Base-by-base conservation (phyloP, 805 yeast genomes). In the Spencermartinsiella europaea region DNA sequence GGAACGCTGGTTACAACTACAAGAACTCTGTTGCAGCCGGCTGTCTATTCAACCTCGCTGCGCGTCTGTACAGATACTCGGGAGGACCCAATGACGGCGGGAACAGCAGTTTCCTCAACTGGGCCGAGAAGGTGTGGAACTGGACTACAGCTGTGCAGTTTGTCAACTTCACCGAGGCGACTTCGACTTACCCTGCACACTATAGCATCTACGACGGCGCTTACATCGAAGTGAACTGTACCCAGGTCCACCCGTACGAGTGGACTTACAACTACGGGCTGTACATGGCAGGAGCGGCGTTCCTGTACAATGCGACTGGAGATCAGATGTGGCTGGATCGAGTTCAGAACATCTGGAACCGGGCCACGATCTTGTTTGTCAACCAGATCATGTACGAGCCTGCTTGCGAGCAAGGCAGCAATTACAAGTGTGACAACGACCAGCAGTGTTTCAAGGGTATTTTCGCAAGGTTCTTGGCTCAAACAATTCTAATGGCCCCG, bases 21-120 rank as follows among this genome's bases (percentile, higher is more conserved):
- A 87, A 87, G 64, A 88, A 88, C 68, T 69, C 90, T n/a, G 85
- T 87, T 54, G 76, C 93, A n/a, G 87, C 86, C 63, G 95, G 95
- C 2, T 79, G 85, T 54, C 66, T 88, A 44, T 86, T 88, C 74
- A 80, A 83, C 54, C 67, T 87, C 36, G 90, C 87, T 20, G 93
- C 95, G 2, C 75, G 96, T 53, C 74, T 87, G 55, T 91, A 90
- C 2, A 75, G 95, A 57, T 88, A 81, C 66, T 83, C 93, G 2
- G 63, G 61, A 21, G 31, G 31, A 12, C 12, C 31, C 31, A 25
- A 25, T 12, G n/a, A n/a, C n/a, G 60, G 58, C 19, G 21, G 15
- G 14, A 87, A 88, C 65, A 76, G 74, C 31, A 71, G 88, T 0
- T 88, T 87, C 57, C 76, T 75, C n/a, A 82, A 81, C 12, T 78